A percentile compares a stretch with the other conserved stretches of the same genome.
Conservation (phyloP, 805 yeast species). For the Ogataea saltuana region DNA sequence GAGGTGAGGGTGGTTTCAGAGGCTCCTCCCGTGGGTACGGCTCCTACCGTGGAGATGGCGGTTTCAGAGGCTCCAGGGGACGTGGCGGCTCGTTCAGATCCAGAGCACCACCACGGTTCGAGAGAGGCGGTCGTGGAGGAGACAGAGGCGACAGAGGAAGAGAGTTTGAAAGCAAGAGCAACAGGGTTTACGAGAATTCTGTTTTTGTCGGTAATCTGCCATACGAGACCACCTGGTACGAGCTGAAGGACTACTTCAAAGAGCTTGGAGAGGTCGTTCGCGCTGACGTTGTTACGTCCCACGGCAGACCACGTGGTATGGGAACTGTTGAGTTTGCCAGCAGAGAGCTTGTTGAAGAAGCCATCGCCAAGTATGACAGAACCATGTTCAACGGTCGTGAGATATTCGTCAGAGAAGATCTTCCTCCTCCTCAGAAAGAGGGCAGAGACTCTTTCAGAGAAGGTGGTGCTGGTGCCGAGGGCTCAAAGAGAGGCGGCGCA, state of each 20-base stretch:
- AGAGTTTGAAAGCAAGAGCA: constrained; percentile 40
- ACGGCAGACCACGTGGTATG: constrained; percentile 86
- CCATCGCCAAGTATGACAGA: constrained; percentile 70
- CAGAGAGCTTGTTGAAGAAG: constrained; percentile 64
- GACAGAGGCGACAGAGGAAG: constrained; percentile 23
- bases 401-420: constrained; percentile 87
- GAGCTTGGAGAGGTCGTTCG: constrained; percentile 64
- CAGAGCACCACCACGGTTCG: constrained; percentile 8
- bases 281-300: constrained; percentile 78
- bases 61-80: constrained; percentile 6
- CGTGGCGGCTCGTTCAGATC: constrained; percentile 3
- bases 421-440: constrained; percentile 67
- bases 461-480: constrained; percentile 25
- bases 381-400: constrained; percentile 68
- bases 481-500: constrained; percentile 7
- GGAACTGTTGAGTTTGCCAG: constrained; percentile 83
- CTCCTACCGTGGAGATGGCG: background rate
- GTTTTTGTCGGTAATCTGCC: constrained; percentile 76
- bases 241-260: constrained; percentile 60
- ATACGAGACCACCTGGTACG: constrained; percentile 58
- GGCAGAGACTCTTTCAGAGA: constrained; percentile 31
- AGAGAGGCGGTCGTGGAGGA: constrained; percentile 8
- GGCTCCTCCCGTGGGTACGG: constrained; percentile 12
- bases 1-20: constrained; percentile 1
- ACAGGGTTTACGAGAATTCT: constrained; percentile 66